phyloP scores from a whole-genome alignment of 352 stramenopile genomes.

The Blastocystis sp. region DNA sequence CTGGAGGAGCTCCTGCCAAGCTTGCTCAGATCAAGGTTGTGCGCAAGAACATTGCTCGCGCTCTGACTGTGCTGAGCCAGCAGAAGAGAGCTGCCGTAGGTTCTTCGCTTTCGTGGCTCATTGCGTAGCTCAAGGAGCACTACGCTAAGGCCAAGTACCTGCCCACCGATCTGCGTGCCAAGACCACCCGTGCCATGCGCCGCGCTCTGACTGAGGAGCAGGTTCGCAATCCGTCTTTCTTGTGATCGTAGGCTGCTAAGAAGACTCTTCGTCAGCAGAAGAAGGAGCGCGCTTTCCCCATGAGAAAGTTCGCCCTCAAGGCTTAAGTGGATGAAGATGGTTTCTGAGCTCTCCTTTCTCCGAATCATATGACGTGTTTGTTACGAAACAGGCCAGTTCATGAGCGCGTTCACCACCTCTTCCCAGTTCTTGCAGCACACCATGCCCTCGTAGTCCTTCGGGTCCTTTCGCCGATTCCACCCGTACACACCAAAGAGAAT shows the following conservation, averaged over 20 bases:
- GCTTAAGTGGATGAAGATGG: slow-evolving; percentile 79
- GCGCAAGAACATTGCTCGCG: slow-evolving; percentile 96
- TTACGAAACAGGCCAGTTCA: slow-evolving; percentile 56
- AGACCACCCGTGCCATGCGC: slow-evolving; percentile 97
- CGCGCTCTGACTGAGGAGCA: slow-evolving; percentile 90
- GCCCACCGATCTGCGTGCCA: slow-evolving; percentile 92
- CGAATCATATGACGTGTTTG: slow-evolving; percentile 63
- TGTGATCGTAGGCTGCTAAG: slow-evolving; percentile 71
- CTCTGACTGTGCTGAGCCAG: slow-evolving; percentile 99
- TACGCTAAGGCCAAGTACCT: slow-evolving; percentile 91
- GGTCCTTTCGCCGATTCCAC: slow-evolving; percentile 50
- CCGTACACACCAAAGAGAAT: slow-evolving; percentile 65
- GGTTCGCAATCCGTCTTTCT: slow-evolving; percentile 83
- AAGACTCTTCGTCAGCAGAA: slow-evolving; percentile 77
- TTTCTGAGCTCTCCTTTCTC: slow-evolving; percentile 50
- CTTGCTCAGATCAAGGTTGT: slow-evolving; percentile 98
- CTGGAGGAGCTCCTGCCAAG: slow-evolving; percentile 94
- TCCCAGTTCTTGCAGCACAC: slow-evolving; percentile 57
- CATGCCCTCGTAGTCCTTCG: slow-evolving; percentile 57
- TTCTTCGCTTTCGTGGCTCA: neutral
- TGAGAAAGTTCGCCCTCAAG: slow-evolving; percentile 93
- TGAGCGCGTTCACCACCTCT: slow-evolving; percentile 58
- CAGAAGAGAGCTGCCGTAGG: slow-evolving; percentile 90
- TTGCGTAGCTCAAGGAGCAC: slow-evolving; percentile 83
- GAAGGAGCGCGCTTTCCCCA: slow-evolving; percentile 93